Conservation (phyloP, 768 basidiomycete species). For the Xerocomus brunneocitrinus region DNA sequence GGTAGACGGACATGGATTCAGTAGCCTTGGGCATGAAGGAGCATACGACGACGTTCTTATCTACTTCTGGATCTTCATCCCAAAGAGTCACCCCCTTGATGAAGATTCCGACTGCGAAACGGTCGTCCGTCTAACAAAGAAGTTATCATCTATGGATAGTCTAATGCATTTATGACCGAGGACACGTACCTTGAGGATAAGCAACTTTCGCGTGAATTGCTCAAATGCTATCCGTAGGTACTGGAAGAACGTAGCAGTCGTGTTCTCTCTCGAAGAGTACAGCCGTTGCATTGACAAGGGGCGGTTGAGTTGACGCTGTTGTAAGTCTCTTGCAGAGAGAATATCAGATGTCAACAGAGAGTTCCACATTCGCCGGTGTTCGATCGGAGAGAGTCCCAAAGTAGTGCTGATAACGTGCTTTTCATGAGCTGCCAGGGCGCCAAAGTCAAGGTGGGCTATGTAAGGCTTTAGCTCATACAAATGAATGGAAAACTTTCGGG, state of each 20-base stretch:
- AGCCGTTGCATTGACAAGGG: slow-evolving; percentile 57
- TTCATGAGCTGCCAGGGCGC: slow-evolving; percentile 48
- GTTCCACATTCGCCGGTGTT: slow-evolving; percentile 57
- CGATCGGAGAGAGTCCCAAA: slow-evolving; percentile 36
- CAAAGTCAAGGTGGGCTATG: slow-evolving; percentile 50
- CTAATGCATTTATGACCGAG: too few relatives aligned
- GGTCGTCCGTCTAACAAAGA: slow-evolving; percentile 47
- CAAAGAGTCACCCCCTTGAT: slow-evolving; percentile 55
- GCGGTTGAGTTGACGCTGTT: slow-evolving; percentile 44
- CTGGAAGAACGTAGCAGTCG: slow-evolving; percentile 55
- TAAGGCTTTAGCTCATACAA: slow-evolving; percentile 37
- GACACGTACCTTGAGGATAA: slow-evolving; percentile 49
- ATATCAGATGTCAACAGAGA: slow-evolving; percentile 61
- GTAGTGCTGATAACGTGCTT: slow-evolving; percentile 48
- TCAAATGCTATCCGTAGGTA: slow-evolving; percentile 53
- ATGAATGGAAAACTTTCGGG: slow-evolving; percentile 40
- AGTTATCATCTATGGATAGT: neutral
- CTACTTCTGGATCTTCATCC: slow-evolving; percentile 55
- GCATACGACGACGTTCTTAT: slow-evolving; percentile 56
- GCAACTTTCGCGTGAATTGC: slow-evolving; percentile 53
- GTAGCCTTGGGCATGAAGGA: slow-evolving; percentile 56
- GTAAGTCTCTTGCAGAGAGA: slow-evolving; percentile 46
- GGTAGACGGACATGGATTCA: slow-evolving; percentile 43
- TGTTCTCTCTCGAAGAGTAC: slow-evolving; percentile 52
- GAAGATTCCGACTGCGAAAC: slow-evolving; percentile 61